These are phyloP conservation scores for Agrostemma githago DNA, from an alignment of 148 eudicot species.

Conservation along the genomic window DNA sequence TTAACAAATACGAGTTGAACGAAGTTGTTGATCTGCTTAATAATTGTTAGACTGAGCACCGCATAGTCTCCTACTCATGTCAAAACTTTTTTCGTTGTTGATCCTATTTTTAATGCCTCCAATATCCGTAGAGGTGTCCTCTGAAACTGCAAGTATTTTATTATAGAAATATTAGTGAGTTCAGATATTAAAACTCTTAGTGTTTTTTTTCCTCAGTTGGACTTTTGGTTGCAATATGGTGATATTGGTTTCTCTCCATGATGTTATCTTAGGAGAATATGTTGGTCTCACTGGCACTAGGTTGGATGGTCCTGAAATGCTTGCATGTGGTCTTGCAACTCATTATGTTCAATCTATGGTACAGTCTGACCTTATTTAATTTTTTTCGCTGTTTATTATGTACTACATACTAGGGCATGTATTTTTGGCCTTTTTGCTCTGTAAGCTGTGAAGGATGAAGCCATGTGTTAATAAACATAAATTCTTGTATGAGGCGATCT, in stretches of 20 bases:
- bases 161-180: neutral
- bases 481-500: too few relatives aligned
- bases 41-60: neutral
- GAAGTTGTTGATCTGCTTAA: neutral
- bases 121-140: neutral
- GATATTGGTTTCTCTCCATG: slow-evolving; percentile 7
- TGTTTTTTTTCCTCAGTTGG: neutral
- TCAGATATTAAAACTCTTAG: neutral
- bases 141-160: neutral
- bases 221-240: neutral
- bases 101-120: neutral
- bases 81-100: neutral
- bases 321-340: slow-evolving; percentile 95
- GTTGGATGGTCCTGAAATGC: slow-evolving; percentile 98
- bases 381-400: neutral
- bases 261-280: slow-evolving; percentile 65
- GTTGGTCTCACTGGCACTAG: slow-evolving; percentile 77
- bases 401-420: neutral
- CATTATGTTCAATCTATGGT: slow-evolving; percentile 80
- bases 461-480: neutral
- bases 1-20: neutral
- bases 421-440: neutral
- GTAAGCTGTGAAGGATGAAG: neutral
- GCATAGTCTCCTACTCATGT: neutral
- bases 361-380: slow-evolving; percentile 12